These are phyloP conservation scores for Violaceomyces palustris DNA, from an alignment of 1,284 basidiomycete genomes.

Conservation along the genomic window DNA sequence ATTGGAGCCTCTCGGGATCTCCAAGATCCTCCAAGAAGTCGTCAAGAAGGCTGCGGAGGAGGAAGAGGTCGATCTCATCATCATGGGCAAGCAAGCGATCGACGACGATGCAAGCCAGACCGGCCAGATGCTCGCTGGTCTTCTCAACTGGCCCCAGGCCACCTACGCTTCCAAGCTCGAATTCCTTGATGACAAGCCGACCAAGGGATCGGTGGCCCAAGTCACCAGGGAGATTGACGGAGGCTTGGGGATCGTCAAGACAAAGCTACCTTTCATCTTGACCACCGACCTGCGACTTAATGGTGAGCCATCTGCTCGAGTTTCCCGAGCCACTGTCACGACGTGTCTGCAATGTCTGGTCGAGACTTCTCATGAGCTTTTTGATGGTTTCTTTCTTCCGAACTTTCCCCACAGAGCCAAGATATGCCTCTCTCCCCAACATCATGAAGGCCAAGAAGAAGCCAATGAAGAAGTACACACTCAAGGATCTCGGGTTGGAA, in stretches of 20 bases:
- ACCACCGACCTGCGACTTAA: constrained; percentile 78
- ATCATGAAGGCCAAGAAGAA: constrained; percentile 85
- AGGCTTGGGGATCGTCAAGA: constrained; percentile 76
- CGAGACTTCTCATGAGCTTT: not conserved
- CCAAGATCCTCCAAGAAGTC: constrained; percentile 73
- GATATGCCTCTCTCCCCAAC: constrained; percentile 53
- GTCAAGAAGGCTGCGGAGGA: constrained; percentile 66
- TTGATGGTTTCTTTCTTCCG: too few relatives aligned
- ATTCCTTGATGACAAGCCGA: constrained; percentile 58
- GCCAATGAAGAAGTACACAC: constrained; percentile 76
- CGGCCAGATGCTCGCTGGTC: constrained; percentile 92
- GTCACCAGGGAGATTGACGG: constrained; percentile 93
- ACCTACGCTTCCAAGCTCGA: constrained; percentile 90
- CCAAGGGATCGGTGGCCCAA: constrained; percentile 64
- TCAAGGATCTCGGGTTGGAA: constrained; percentile 72
- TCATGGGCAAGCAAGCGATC: constrained; percentile 98
- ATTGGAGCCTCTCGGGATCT: constrained; percentile 80
- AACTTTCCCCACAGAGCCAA: constrained; percentile 46
- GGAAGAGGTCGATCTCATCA: constrained; percentile 72
- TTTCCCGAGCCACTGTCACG: not conserved
- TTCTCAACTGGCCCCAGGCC: constrained; percentile 88
- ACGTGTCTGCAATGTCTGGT: not conserved
- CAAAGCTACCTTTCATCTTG: constrained; percentile 76
- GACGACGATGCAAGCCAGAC: constrained; percentile 97
- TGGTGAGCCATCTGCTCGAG: constrained; percentile 31